Conservation (phyloP, 148 eudicot species). For the Beta vulgaris region DNA sequence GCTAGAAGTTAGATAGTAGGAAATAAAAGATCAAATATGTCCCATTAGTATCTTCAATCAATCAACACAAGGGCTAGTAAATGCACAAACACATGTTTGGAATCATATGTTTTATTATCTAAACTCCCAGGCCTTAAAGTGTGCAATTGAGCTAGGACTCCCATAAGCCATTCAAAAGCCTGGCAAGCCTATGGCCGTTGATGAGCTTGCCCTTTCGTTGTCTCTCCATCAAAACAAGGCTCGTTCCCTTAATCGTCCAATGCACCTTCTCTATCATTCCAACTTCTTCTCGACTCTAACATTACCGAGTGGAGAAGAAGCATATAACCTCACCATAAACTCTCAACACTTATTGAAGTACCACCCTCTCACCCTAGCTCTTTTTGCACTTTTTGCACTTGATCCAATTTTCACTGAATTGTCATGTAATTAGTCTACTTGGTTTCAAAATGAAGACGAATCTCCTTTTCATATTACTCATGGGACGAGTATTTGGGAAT, state of each 20-base stretch:
- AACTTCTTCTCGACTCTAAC: conserved; percentile 15
- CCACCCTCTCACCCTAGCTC: conserved; percentile 15
- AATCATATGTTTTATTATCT: conserved; percentile 21
- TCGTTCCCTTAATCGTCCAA: conserved; percentile 19
- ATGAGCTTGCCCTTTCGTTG: conserved; percentile 12
- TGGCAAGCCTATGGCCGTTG: conserved; percentile 24
- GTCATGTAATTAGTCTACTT: conserved; percentile 14
- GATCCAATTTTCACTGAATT: conserved; percentile 15
- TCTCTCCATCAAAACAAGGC: conserved; percentile 20
- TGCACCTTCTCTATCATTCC: conserved; percentile 27
- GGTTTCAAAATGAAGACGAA: conserved; percentile 17
- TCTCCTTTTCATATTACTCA: conserved; percentile 27
- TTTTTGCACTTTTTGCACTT: conserved; percentile 13
- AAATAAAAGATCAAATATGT: too few relatives aligned
- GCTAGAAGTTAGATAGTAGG: too few relatives aligned
- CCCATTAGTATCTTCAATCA: not conserved
- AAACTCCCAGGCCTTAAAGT: conserved; percentile 25
- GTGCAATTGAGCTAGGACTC: conserved; percentile 30
- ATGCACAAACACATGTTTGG: conserved; percentile 23
- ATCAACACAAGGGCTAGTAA: conserved; percentile 13
- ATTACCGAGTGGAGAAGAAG: not conserved
- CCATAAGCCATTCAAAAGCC: conserved; percentile 22
- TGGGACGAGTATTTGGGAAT: conserved; percentile 31
- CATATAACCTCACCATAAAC: conserved; percentile 24
- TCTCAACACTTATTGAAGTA: conserved; percentile 22